Conservation (phyloP, 177 flowering plant genomes). For the Telopea speciosissima region DNA sequence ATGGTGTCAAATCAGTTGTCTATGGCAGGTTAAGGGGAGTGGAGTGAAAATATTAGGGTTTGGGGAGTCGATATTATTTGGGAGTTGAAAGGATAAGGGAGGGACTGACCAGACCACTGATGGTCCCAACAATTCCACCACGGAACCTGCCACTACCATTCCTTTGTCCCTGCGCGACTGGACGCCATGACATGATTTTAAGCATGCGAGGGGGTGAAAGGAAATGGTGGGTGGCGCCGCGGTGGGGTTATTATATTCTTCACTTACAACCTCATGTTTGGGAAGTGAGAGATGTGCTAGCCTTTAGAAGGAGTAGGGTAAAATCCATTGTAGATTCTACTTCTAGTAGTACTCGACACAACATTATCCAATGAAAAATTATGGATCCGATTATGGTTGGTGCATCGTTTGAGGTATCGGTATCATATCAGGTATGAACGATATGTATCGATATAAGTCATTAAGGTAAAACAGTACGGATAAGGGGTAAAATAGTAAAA, state of each 20-base stretch:
- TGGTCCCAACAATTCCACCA: not conserved
- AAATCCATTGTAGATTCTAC: no score
- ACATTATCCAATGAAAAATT: no score
- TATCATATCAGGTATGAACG: no score
- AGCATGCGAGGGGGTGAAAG: not conserved
- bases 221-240: not conserved
- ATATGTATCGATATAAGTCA: no score
- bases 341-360: no score
- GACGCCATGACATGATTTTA: not conserved
- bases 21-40: not conserved
- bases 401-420: no score
- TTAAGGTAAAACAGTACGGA: no score
- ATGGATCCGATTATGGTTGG: no score
- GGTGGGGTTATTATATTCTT: no score
- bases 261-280: not conserved
- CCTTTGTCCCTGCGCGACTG: not conserved
- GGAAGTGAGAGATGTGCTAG: no score
- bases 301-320: no score
- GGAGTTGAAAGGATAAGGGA: not conserved
- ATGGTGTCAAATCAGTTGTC: slow-evolving; percentile 3
- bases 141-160: not conserved
- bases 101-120: not conserved
- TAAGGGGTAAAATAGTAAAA: no score
- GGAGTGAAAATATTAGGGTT: not conserved
- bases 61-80: not conserved